Percentiles rank a stretch among this genome's conserved stretches.
Conservation (phyloP, 2,329 filamentous ascomycete species). For the Cladophialophora bantiana region DNA sequence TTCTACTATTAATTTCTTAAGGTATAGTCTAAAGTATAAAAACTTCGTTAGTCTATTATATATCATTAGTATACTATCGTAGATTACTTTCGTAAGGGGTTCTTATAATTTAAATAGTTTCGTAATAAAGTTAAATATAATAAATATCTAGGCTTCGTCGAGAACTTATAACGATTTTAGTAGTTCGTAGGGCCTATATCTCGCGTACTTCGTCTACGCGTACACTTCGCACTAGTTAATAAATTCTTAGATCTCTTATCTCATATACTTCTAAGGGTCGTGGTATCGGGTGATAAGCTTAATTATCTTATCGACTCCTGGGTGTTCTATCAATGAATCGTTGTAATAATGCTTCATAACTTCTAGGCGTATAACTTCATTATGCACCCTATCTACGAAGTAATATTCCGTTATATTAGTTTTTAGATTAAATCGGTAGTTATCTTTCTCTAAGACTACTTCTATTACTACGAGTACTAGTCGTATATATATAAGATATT, state of each 20-base stretch:
- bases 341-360: constrained; percentile 24
- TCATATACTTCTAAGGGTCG: too few relatives aligned
- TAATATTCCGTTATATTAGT: constrained; percentile 2
- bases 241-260: too few relatives aligned
- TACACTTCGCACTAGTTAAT: too few relatives aligned
- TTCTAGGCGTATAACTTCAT: constrained; percentile 8
- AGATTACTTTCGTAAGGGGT: too few relatives aligned
- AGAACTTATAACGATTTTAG: neutral
- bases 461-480: neutral
- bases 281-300: too few relatives aligned
- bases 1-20: too few relatives aligned
- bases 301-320: too few relatives aligned
- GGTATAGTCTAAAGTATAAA: too few relatives aligned
- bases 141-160: neutral
- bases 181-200: constrained; percentile 27
- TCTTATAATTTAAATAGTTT: too few relatives aligned
- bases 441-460: constrained; percentile 25
- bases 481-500: too few relatives aligned
- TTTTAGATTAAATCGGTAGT: neutral
- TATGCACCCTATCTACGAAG: constrained; percentile 17
- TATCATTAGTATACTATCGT: too few relatives aligned
- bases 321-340: constrained; percentile 1
- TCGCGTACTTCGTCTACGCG: constrained; percentile 5
- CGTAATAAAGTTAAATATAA: constrained; percentile 5
- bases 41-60: too few relatives aligned